A percentile compares a stretch with the other conserved stretches of the same genome.
These are phyloP conservation scores for Inonotus hispidus DNA, from an alignment of 1,284 basidiomycete species.

Conservation along the genomic window DNA sequence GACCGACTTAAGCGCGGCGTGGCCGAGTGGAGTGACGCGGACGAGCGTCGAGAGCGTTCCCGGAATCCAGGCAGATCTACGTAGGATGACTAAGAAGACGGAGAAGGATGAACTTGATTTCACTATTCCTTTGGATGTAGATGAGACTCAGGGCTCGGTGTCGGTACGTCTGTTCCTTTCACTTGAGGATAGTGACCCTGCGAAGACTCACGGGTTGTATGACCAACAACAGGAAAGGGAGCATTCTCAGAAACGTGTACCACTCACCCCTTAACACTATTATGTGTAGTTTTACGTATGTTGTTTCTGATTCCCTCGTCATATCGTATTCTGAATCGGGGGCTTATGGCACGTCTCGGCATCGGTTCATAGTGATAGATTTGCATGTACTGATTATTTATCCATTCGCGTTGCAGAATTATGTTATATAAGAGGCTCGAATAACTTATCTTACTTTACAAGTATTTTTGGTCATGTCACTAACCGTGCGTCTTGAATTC, in stretches of 20 bases:
- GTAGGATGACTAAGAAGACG: background rate
- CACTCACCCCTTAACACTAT: background rate
- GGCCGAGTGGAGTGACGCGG: background rate
- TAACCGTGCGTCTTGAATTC: too few relatives aligned
- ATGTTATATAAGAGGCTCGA: too few relatives aligned
- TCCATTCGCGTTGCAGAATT: too few relatives aligned
- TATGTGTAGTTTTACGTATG: background rate
- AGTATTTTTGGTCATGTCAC: background rate
- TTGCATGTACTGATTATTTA: too few relatives aligned
- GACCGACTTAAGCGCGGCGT: constrained; percentile 4
- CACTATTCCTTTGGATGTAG: background rate
- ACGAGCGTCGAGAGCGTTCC: background rate
- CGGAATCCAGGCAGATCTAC: background rate
- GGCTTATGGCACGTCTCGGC: too few relatives aligned
- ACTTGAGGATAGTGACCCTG: background rate
- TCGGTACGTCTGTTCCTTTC: background rate
- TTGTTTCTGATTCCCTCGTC: background rate
- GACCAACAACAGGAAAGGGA: background rate
- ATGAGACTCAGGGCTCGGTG: background rate
- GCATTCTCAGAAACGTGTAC: background rate
- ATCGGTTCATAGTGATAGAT: too few relatives aligned
- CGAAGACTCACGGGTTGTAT: background rate
- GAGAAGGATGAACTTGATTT: background rate
- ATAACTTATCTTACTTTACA: too few relatives aligned
- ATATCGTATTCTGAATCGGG: background rate